Conservation (phyloP, 2,329 filamentous ascomycete genomes). For the Parascedosporium putredinis region DNA sequence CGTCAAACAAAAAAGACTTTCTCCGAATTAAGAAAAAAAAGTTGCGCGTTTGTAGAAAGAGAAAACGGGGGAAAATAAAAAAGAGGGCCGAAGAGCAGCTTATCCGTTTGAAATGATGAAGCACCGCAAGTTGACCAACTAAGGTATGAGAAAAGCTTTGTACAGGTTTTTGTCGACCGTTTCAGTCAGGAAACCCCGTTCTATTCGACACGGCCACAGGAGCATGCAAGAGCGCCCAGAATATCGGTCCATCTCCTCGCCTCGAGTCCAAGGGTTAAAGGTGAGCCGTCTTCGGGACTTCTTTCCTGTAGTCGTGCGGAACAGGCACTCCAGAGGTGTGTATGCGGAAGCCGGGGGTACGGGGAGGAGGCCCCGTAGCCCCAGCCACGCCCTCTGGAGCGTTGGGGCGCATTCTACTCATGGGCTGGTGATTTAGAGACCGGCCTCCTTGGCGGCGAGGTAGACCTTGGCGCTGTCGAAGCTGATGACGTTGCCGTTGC, state of each 20-base stretch:
- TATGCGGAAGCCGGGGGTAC: background rate
- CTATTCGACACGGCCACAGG: too few relatives aligned
- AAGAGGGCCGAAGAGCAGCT: conserved; percentile 14
- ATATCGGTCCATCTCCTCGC: too few relatives aligned
- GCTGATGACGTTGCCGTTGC: conserved; percentile 31
- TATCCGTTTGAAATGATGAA: conserved; percentile 12
- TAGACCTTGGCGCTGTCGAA: conserved; percentile 34
- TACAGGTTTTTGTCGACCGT: background rate
- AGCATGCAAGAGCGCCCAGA: too few relatives aligned
- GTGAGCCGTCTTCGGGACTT: too few relatives aligned
- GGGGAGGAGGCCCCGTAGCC: background rate
- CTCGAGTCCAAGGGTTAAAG: too few relatives aligned
- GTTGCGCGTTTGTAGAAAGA: too few relatives aligned
- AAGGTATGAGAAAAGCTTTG: conserved; percentile 1
- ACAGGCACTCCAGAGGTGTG: too few relatives aligned
- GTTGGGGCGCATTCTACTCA: background rate
- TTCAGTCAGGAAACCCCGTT: background rate
- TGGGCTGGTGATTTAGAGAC: conserved; percentile 20
- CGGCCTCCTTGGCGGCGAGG: conserved; percentile 26
- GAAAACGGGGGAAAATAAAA: conserved; percentile 7
- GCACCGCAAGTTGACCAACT: conserved; percentile 8
- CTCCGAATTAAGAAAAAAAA: conserved; percentile 13
- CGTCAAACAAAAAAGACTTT: too few relatives aligned
- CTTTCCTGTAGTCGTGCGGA: too few relatives aligned
- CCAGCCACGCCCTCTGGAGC: background rate